Base-by-base conservation (phyloP, 2,329 filamentous ascomycete species). In the Nigrospora osmanthi region DNA sequence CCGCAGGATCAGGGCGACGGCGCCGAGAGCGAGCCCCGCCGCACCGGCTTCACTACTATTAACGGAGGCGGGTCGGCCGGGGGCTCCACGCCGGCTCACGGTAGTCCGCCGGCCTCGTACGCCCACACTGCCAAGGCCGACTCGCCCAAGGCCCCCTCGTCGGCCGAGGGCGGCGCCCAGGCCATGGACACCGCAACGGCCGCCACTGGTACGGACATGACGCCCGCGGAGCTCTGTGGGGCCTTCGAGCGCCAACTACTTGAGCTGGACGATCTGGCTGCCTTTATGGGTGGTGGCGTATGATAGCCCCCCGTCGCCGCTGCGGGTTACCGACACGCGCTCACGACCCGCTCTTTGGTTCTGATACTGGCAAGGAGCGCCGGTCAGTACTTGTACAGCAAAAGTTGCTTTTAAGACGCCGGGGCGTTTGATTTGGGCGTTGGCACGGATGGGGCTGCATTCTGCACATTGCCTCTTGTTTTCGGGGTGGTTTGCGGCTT, bases 231-330 rank as follows among this genome's bases (percentile, higher is more conserved):
- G 55, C 65, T 81, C 14, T 81, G 78, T 54, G 63, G 66, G 13
- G 77, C 77, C 0, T 81, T 81, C 53, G 78, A 81, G 63, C 67
- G 75, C 31, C 77, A 81, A 58, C 67, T 81, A 1, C 64, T 81
- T 11, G 77, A 81, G 56, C 65, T 81, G 7, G 77, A 81, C 49
- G 77, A 81, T 53, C 69, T 81, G 11, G 77, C 77, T 31, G 77
- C 77, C 3, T 80, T 81, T 44, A 81, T 81, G 77, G 77, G 77
- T 16, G 77, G 77, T 16, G 77, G 77, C 48, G 77, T 81, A 49
- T 81, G 47, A 53, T 38, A 23, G n/a, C 33, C 35, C 42, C 41
- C 30, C 15, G 39, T 41, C 19, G 39, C 32, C 23, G 31, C 39
- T 28, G 10, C 23, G 23, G 23, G 14, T 31, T 30, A 15, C 11